Evolutionary conservation across 179 eudicot genomes (phyloP).

Genomic region (Spergularia azorica): DNA sequence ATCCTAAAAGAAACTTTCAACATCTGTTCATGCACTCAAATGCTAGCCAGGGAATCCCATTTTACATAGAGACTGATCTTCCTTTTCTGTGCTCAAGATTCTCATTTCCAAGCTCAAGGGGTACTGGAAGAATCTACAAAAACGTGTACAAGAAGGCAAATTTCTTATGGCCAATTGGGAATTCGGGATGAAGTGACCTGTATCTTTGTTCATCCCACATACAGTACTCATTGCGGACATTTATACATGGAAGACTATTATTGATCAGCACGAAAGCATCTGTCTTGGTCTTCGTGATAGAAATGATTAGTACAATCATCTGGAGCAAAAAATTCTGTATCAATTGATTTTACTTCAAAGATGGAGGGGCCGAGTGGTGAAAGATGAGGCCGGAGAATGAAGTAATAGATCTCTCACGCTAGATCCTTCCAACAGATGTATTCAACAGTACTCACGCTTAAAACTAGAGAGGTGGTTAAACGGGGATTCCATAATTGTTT

Average conservation of each 20-base stretch:
- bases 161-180: not conserved
- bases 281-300: not conserved
- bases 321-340: slow-evolving; percentile 13
- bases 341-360: slow-evolving; percentile 7
- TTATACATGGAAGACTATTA: not conserved
- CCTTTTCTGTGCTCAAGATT: too few species aligned
- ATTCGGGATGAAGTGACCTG: not conserved
- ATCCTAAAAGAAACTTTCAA: too few species aligned
- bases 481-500: slow-evolving; percentile 77
- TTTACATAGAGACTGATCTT: too few species aligned
- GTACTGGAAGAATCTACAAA: not conserved
- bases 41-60: too few species aligned
- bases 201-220: not conserved
- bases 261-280: not conserved
- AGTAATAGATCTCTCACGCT: not conserved
- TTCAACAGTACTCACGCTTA: slow-evolving; percentile 10
- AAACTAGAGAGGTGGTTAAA: slow-evolving; percentile 33
- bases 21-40: too few species aligned
- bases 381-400: slow-evolving; percentile 1
- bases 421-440: slow-evolving; percentile 7
- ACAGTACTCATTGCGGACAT: not conserved
- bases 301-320: slow-evolving; percentile 5
- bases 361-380: not conserved
- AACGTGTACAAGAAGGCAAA: not conserved
- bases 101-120: too few species aligned